Percentiles rank a stretch among this genome's conserved stretches.
These are phyloP conservation scores for Somion occarium DNA, from an alignment of 1,284 basidiomycete species.

Conservation along the genomic window DNA sequence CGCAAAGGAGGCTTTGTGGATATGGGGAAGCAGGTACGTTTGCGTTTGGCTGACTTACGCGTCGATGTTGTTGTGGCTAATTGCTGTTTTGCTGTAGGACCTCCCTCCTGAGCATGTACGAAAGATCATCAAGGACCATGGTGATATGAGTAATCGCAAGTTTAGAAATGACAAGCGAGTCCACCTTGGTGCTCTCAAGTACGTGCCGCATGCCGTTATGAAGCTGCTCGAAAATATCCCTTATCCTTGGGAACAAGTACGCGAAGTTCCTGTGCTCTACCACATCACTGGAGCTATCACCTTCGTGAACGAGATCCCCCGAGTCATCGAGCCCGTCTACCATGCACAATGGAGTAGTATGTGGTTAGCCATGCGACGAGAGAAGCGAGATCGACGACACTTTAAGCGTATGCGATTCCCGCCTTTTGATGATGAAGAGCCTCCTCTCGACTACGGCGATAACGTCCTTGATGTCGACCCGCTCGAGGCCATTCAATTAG, in stretches of 20 bases:
- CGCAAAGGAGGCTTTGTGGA: conserved; percentile 86
- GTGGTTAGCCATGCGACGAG: conserved; percentile 99
- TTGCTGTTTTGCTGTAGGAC: conserved; percentile 45
- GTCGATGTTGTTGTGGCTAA: conserved; percentile 10
- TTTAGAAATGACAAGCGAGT: conserved; percentile 99
- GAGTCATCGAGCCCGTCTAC: conserved; percentile 95
- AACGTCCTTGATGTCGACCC: conserved; percentile 98
- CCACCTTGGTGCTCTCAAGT: conserved; percentile 96
- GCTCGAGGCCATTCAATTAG: conserved; percentile 96
- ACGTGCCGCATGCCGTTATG: conserved; percentile 99
- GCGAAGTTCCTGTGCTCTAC: conserved; percentile 94
- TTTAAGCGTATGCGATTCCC: conserved; percentile 99
- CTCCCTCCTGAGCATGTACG: conserved; percentile 91
- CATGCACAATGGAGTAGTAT: conserved; percentile 99
- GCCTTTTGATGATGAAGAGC: conserved; percentile 99
- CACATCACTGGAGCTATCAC: conserved; percentile 99
- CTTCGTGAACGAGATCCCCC: conserved; percentile 97
- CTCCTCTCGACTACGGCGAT: conserved; percentile 96
- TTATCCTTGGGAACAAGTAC: conserved; percentile 99
- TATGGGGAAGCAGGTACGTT: conserved; percentile 84
- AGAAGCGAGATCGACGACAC: conserved; percentile 97
- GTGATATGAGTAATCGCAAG: conserved; percentile 95
- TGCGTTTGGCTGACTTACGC: neutral
- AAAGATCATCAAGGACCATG: conserved; percentile 97
- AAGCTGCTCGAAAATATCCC: conserved; percentile 99